Base-by-base conservation (phyloP, 495 filamentous ascomycete genomes). In the Aspergillus avenaceus region DNA sequence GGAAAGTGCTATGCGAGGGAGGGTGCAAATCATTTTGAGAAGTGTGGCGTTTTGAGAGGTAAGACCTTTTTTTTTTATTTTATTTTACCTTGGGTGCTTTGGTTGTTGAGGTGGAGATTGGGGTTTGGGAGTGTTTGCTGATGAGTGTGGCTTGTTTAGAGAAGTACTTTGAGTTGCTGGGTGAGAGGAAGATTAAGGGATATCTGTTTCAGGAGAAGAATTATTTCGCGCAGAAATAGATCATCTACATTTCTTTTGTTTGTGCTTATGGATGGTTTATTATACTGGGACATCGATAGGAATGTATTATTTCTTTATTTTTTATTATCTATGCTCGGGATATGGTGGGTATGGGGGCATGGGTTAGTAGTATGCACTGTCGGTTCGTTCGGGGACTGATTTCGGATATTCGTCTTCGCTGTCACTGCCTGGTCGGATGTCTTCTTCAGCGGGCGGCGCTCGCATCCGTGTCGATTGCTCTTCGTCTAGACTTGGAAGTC, bases 1-100 rank as follows among this genome's bases (percentile, higher is more conserved):
- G 83, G 88, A 59, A 96, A 95, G 77, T 98, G 93, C 73, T 98
- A 98, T 77, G 80, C 81, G 62, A 79, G 86, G 49, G 91, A 98
- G 72, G 93, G 93, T 4, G 88, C 96, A 49, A 97, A 97, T 71
- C 93, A 98, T 70, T 69, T 97, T 58, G 92, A 96, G 82, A 98
- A 97, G 75, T 98, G 93, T 71, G 90, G 89, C 60, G 73, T 75
- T 62, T 71, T 96, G 73, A 81, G 95, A 85, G 91, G 93, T 97
- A 58, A 47, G 65, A 64, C 37, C 53, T 48, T 29, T 22, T 28
- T 29, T 31, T 37, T 29, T 42, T 49, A 25, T 19, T 44, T 53
- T 48, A 40, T 24, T 16, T 14, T 28, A 11, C 53, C 25, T 6
- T 28, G 19, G 32, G n/a, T 29, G 27, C 23, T 37, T 51, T 8